Evolutionary conservation across 805 yeast genomes (phyloP).

Genomic region (Lipomyces starkeyi): DNA sequence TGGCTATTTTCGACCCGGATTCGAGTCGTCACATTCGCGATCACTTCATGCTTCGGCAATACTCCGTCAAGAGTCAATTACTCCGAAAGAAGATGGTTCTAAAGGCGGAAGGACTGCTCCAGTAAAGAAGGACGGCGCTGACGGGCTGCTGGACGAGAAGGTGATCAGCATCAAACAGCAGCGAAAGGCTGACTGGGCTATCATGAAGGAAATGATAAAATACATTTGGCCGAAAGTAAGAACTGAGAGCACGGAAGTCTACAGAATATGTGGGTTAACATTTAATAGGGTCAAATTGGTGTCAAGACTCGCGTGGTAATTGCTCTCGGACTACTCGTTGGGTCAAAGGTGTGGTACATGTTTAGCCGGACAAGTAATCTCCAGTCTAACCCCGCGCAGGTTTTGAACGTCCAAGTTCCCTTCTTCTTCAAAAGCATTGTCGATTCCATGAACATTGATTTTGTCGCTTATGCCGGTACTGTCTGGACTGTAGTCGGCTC

Average conservation of each 20-base stretch:
- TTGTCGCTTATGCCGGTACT: constrained; percentile 70
- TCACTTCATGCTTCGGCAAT: neutral
- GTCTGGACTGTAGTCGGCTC: constrained; percentile 70
- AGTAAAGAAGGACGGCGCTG: constrained; percentile 11
- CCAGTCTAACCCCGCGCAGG: constrained; percentile 7
- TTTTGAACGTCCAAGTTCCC: constrained; percentile 94
- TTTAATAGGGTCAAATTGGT: constrained; percentile 56
- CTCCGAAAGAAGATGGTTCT: neutral
- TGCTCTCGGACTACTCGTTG: constrained; percentile 75
- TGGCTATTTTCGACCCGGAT: neutral
- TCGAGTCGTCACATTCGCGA: neutral
- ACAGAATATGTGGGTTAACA: neutral
- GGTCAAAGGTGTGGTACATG: constrained; percentile 58
- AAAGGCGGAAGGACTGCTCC: neutral
- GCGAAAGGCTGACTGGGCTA: constrained; percentile 44
- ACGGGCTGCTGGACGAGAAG: constrained; percentile 28
- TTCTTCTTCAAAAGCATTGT: constrained; percentile 87
- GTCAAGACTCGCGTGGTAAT: constrained; percentile 75
- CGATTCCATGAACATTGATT: constrained; percentile 91
- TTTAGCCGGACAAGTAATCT: neutral
- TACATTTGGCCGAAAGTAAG: constrained; percentile 76
- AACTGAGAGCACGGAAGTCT: neutral
- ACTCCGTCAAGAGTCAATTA: neutral
- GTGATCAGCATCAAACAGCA: constrained; percentile 23
- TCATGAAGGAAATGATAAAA: constrained; percentile 65